phyloP scores from a whole-genome alignment of 2,329 filamentous ascomycete species.

The Trichothecium roseum region DNA sequence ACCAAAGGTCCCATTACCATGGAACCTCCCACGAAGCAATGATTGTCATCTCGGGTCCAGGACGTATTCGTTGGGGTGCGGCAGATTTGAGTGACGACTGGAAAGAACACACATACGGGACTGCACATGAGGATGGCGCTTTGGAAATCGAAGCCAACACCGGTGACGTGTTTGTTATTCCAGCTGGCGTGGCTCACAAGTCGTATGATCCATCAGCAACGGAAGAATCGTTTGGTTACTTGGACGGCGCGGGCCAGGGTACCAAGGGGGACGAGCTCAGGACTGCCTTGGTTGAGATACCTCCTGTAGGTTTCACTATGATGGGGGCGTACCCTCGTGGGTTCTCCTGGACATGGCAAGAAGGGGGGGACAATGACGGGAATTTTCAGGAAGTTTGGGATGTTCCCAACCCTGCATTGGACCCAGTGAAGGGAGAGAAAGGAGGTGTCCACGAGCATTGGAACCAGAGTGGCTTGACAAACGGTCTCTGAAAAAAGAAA shows the following conservation, averaged over 20 bases:
- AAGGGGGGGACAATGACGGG: slow-evolving; percentile 23
- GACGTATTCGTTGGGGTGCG: slow-evolving; percentile 39
- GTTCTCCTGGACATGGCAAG: slow-evolving; percentile 36
- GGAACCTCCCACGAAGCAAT: slow-evolving; percentile 42
- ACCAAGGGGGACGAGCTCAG: slow-evolving; percentile 20
- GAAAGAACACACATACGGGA: slow-evolving; percentile 23
- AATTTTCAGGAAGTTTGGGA: slow-evolving; percentile 32
- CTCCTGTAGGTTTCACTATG: slow-evolving; percentile 15
- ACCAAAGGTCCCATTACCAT: slow-evolving; percentile 44
- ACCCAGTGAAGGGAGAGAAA: slow-evolving; percentile 3
- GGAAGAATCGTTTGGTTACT: slow-evolving; percentile 18
- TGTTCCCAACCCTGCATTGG: slow-evolving; percentile 19
- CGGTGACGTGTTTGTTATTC: slow-evolving; percentile 46
- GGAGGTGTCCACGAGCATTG: slow-evolving; percentile 1
- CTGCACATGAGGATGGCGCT: slow-evolving; percentile 29
- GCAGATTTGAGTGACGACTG: slow-evolving; percentile 30
- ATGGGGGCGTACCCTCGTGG: slow-evolving; percentile 36
- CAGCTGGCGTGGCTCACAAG: slow-evolving; percentile 44
- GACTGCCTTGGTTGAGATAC: slow-evolving; percentile 20
- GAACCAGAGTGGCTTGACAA: no score
- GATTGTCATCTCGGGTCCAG: slow-evolving; percentile 37
- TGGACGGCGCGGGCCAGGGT: slow-evolving; percentile 26
- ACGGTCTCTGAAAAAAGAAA: no score
- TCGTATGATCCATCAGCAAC: slow-evolving; percentile 28
- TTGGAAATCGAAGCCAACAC: slow-evolving; percentile 31